Evolutionary conservation across 2,329 filamentous ascomycete genomes (phyloP).

Genomic region (Botrytis tulipae): DNA sequence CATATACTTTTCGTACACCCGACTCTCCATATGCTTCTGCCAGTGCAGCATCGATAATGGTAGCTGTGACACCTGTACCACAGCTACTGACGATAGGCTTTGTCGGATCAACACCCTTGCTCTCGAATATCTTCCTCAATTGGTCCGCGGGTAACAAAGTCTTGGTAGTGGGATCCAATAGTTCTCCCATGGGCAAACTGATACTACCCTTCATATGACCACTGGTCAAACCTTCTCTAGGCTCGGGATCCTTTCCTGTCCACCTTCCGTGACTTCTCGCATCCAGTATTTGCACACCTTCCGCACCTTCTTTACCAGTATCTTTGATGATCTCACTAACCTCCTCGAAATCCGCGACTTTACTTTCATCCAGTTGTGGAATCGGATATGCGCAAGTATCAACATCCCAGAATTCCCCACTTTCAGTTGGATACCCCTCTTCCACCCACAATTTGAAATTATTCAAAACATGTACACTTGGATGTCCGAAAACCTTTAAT

Average conservation of each 20-base stretch:
- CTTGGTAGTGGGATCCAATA: constrained; percentile 83
- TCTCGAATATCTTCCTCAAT: constrained; percentile 71
- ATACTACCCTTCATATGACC: constrained; percentile 90
- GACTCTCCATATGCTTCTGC: constrained; percentile 71
- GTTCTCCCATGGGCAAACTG: constrained; percentile 73
- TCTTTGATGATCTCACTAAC: constrained; percentile 75
- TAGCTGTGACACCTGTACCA: constrained; percentile 91
- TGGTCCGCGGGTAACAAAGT: constrained; percentile 70
- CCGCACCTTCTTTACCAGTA: constrained; percentile 75
- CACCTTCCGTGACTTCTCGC: constrained; percentile 79
- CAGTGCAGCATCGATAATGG: constrained; percentile 83
- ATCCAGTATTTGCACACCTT: constrained; percentile 85
- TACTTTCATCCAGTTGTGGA: constrained; percentile 54
- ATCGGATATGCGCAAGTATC: constrained; percentile 65
- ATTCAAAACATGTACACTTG: constrained; percentile 84
- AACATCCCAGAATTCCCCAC: constrained; percentile 68
- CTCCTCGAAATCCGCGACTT: constrained; percentile 79
- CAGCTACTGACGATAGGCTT: constrained; percentile 86
- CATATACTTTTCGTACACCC: constrained; percentile 75
- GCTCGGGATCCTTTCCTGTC: constrained; percentile 80
- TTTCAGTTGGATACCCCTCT: constrained; percentile 76
- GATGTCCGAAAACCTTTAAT: constrained; percentile 83
- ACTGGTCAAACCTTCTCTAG: constrained; percentile 78
- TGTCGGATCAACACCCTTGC: constrained; percentile 73
- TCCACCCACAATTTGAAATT: constrained; percentile 96